Base-by-base conservation (phyloP, 2,329 filamentous ascomycete genomes). In the Neofusicoccum sp. region DNA sequence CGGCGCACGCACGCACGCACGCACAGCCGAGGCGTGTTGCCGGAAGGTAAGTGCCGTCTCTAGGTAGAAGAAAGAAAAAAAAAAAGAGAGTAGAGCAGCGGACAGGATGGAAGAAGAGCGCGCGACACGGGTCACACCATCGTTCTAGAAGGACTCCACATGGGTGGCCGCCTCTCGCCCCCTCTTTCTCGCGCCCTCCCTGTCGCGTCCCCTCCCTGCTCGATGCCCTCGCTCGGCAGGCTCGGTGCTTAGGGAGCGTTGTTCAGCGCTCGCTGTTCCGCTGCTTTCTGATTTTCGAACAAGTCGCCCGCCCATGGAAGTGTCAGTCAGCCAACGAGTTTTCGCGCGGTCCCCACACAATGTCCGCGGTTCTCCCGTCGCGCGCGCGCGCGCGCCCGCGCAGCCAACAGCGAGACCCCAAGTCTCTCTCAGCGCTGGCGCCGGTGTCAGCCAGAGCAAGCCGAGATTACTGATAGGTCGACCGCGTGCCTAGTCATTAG, bases 101-200 rank as follows among this genome's bases (percentile, higher is more conserved):
- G 20, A 20, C 20, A 20, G 6, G 6, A 48, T 5, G 26, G 30
- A 56, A 34, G 51, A 16, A 41, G 43, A 43, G 24, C 36, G 30
- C 38, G 36, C 51, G 51, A 56, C 43, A 56, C 51, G 38, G 43
- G 51, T 56, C 51, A 56, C 51, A 56, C 51, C 51, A 56, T 56
- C 51, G 51, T 56, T 56, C 51, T 56, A 56, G 51, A 56, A 56
- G 51, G 51, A 56, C 51, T 56, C 51, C 51, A 56, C 51, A 33
- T 43, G 51, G 51, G 51, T 44, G 51, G 51, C 51, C 51, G 43
- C 28, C 51, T 30, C 7, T 1, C 14, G n/a, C 45, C 34, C 45
- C 45, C 51, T 43, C 12, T 41, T 24, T 6, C 20, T 20, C 28
- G 38, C 51, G 8, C 51, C 36, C 51, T n/a, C 51, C 49, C 49